These are phyloP conservation scores for Naganishia cerealis DNA, from an alignment of 1,284 basidiomycete species.

Conservation along the genomic window DNA sequence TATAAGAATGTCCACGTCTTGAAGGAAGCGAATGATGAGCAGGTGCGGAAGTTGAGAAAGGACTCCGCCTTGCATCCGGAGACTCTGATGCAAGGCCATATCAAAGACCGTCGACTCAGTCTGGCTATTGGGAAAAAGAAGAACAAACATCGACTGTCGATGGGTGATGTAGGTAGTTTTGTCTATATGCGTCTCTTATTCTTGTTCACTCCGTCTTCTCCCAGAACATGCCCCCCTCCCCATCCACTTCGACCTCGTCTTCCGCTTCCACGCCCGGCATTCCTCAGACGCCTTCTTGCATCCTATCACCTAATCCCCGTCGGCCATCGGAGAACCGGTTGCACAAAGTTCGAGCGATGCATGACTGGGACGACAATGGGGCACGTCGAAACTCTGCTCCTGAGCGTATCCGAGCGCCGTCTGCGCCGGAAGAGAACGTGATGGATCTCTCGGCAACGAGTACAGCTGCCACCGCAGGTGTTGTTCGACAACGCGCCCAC, in stretches of 20 bases:
- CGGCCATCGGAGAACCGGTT: constrained; percentile 24
- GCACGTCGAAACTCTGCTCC: constrained; percentile 3
- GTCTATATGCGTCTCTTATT: not conserved
- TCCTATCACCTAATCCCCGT: constrained; percentile 8
- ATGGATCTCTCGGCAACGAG: not conserved
- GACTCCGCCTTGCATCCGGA: constrained; percentile 50
- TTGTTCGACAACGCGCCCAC: constrained; percentile 51
- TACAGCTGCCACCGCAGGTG: constrained; percentile 41
- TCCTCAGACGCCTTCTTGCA: constrained; percentile 36
- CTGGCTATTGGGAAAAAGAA: constrained; percentile 30
- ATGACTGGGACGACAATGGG: constrained; percentile 14
- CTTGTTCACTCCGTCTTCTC: constrained; percentile 33
- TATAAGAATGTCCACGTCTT: constrained; percentile 96
- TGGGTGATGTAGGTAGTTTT: constrained; percentile 13
- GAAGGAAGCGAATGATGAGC: constrained; percentile 98
- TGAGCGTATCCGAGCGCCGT: not conserved
- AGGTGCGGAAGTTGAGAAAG: constrained; percentile 79
- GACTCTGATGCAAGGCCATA: constrained; percentile 27
- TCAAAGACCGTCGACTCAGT: constrained; percentile 40
- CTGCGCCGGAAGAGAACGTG: constrained; percentile 11
- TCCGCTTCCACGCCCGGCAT: constrained; percentile 72
- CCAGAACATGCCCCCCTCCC: constrained; percentile 59
- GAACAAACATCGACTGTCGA: constrained; percentile 10
- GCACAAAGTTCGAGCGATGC: constrained; percentile 17
- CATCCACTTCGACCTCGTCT: constrained; percentile 87